Evolutionary conservation across 176 grass and related monocot species (phyloP), one percentile per base, ranked within the genome.

Genomic region (Dactylis glomerata): DNA sequence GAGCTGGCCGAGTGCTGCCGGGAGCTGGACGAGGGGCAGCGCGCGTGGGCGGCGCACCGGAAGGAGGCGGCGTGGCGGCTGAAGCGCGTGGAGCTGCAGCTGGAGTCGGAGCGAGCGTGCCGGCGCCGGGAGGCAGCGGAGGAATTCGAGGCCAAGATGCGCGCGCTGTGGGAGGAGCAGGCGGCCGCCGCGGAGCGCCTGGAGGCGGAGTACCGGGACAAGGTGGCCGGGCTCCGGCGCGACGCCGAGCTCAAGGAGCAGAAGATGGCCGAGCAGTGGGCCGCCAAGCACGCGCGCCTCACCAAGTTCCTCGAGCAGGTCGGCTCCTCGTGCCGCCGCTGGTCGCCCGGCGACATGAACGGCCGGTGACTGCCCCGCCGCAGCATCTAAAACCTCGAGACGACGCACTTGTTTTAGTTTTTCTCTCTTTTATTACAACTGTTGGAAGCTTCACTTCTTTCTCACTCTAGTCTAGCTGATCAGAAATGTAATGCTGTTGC

Each of bases 241-340:
- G 97, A 99, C 68, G 93, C 97, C 3, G 86, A 94, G 73, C 41
- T 86, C 16, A 99, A 99, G 90, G 97, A 99, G 69, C 91, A 96
- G 86, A 96, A 99, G 58, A 86, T 94, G 84, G 93, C 88, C 2
- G 97, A 99, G 75, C 97, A 96, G 80, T 99, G 97, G 97, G 93
- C 91, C 5, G 79, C 88, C 34, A 99, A 99, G 84, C 97, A 99
- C 78, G 79, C 84, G 0, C 89, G 93, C 67, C 82, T 99, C 75
- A 84, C 83, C 61, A 88, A 90, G 33, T 96, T 92, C 77, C 66
- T 99, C 62, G 92, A 99, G 6, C 96, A 99, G 86, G 12, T 96
- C 32, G 88, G 85, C 19, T 44, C 70, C 26, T 68, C 70, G 37
- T 68, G 62, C 44, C 80, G 67, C 4, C 86, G 38, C 1, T 79